These are phyloP conservation scores for Cicer judaicum DNA, from an alignment of 306 rosid genomes.

Conservation along the genomic window DNA sequence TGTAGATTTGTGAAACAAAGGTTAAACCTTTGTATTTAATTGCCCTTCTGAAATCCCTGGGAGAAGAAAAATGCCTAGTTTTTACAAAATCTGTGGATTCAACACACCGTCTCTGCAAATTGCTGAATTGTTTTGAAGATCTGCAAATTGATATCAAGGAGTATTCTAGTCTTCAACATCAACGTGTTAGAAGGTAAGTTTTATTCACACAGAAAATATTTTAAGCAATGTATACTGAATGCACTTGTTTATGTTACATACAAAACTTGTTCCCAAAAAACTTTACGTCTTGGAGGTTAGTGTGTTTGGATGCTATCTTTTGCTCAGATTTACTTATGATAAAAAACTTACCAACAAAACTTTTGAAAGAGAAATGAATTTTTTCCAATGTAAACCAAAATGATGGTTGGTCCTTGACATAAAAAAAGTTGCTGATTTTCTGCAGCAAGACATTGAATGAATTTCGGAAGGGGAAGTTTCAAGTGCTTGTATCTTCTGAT, in stretches of 20 bases:
- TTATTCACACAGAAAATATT: conserved; percentile 13
- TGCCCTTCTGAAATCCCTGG: conserved; percentile 78
- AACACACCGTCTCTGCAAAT: conserved; percentile 82
- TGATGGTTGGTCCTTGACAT: conserved; percentile 23
- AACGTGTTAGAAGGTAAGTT: conserved; percentile 78
- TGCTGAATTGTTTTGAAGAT: conserved; percentile 70
- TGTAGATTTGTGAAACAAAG: conserved; percentile 77
- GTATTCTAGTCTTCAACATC: conserved; percentile 87
- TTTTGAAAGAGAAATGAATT: conserved; percentile 19
- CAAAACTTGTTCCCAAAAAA: conserved; percentile 9
- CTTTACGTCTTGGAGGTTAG: conserved; percentile 27
- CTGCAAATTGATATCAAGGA: conserved; percentile 75
- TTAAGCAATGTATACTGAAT: conserved; percentile 17
- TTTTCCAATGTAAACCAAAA: conserved; percentile 18
- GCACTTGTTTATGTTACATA: conserved; percentile 9
- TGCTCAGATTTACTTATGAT: neutral
- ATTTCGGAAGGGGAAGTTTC: conserved; percentile 81
- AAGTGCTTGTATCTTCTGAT: conserved; percentile 92
- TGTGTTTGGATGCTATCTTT: conserved; percentile 1
- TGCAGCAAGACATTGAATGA: conserved; percentile 81
- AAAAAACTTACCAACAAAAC: neutral
- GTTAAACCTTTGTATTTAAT: conserved; percentile 84
- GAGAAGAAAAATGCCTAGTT: conserved; percentile 82
- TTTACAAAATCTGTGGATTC: conserved; percentile 93
- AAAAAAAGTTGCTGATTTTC: conserved; percentile 35